Base-by-base conservation (phyloP, 768 basidiomycete species). In the Lactarius hengduanensis region DNA sequence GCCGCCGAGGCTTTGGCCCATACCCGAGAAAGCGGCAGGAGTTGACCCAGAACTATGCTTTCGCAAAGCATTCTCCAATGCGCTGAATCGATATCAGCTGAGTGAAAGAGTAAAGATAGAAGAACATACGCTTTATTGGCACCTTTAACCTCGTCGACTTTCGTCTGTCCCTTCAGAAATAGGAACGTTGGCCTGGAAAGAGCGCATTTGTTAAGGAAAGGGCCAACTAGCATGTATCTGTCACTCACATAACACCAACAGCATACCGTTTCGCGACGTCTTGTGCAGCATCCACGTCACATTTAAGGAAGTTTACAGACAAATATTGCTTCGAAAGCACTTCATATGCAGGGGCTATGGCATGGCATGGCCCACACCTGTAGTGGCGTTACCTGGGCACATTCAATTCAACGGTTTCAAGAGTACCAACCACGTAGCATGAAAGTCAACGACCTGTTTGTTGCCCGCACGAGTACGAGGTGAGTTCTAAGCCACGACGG, bases 281-380 rank as follows among this genome's bases (percentile, higher is more conserved):
- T 69, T 71, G 76, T 22, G 86, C 86, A 58, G 82, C 83, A 70
- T 93, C 91, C 20, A 92, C 86, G 71, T 92, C 91, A 70, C 88
- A 90, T 74, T 94, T 94, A 72, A 94, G 74, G 78, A 95, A 95
- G 76, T 91, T 91, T 65, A 88, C 91, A 59, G 82, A 80, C 28
- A 77, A 78, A 73, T 90, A 87, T 71, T 90, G 78, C 71, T 86
- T 88, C 7, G 91, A 82, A 2, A 94, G 78, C 0, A 82, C 77
- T 71, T 92, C 91, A 67, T 83, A 94, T 0, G 80, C 77, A 2
- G 93, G 92, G 3, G 91, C 92, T 69, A 94, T 94, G 50, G 82
- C 81, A 75, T 91, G 90, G 74, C 92, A 94, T 41, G 92, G 92
- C 1, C 89, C 87, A 81, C 92, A 94, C 92, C 91, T 92, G 70